Conservation (phyloP, 768 basidiomycete genomes). For the Amanita phalloides region DNA sequence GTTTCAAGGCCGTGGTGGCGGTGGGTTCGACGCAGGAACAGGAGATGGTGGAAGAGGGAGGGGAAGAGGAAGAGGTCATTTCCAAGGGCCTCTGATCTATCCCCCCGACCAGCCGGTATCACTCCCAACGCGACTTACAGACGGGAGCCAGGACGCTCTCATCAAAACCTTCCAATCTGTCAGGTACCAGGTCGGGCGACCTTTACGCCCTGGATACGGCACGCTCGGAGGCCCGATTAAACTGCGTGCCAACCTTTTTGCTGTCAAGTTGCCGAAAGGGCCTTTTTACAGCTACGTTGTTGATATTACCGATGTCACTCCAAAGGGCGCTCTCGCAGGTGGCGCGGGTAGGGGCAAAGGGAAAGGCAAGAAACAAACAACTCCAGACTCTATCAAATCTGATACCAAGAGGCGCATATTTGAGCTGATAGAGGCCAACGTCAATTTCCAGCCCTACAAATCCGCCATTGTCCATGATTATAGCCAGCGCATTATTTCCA, state of each 20-base stretch:
- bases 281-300: slow-evolving; percentile 48
- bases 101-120: slow-evolving; percentile 25
- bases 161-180: slow-evolving; percentile 24
- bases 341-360: neutral
- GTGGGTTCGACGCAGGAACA: too few species aligned
- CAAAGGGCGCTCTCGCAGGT: slow-evolving; percentile 21
- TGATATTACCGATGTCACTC: slow-evolving; percentile 30
- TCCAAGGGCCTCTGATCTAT: neutral
- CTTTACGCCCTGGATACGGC: slow-evolving; percentile 49
- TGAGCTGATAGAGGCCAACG: slow-evolving; percentile 36
- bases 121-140: slow-evolving; percentile 23
- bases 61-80: neutral
- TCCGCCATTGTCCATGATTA: slow-evolving; percentile 39
- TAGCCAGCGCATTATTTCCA: slow-evolving; percentile 36
- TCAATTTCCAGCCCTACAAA: slow-evolving; percentile 22
- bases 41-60: slow-evolving; percentile 1
- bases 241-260: slow-evolving; percentile 55
- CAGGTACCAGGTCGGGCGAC: slow-evolving; percentile 23
- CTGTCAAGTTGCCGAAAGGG: slow-evolving; percentile 34
- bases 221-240: slow-evolving; percentile 34
- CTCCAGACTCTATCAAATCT: neutral
- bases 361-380: too few species aligned
- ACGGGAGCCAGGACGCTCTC: slow-evolving; percentile 23
- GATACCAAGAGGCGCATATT: slow-evolving; percentile 44
- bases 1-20: too few species aligned